Evolutionary conservation across 331 rosid species (phyloP).

Genomic region (Quercus tomentella): DNA sequence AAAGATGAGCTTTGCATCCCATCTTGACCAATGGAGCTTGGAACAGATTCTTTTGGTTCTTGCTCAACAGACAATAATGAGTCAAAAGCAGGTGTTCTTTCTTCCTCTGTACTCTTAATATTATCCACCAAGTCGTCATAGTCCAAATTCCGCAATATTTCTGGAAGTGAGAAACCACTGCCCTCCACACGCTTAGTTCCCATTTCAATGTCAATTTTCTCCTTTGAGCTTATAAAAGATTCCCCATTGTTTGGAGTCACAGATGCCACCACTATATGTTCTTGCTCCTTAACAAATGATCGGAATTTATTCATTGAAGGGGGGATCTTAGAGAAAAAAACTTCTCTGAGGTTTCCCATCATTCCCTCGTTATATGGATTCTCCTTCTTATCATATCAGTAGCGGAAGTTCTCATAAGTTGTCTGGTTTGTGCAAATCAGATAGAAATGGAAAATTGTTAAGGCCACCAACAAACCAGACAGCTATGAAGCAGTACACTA

Average conservation of each 20-base stretch:
- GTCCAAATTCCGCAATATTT: slow-evolving; percentile 52
- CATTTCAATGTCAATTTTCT: slow-evolving; percentile 80
- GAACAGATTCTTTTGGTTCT: slow-evolving; percentile 37
- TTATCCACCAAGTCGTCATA: slow-evolving; percentile 43
- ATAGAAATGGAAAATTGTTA: slow-evolving; percentile 79
- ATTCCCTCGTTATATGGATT: slow-evolving; percentile 73
- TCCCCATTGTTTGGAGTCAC: slow-evolving; percentile 39
- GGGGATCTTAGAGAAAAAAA: slow-evolving; percentile 54
- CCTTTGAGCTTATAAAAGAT: slow-evolving; percentile 46
- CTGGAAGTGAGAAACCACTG: slow-evolving; percentile 47
- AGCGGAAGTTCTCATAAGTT: slow-evolving; percentile 90
- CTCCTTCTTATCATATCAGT: slow-evolving; percentile 74
- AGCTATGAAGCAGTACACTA: slow-evolving; percentile 68
- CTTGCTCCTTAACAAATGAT: slow-evolving; percentile 50
- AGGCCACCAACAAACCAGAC: slow-evolving; percentile 99
- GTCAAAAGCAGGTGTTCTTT: slow-evolving; percentile 39
- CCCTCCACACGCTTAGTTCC: slow-evolving; percentile 54
- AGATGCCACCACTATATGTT: slow-evolving; percentile 26
- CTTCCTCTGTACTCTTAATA: slow-evolving; percentile 42
- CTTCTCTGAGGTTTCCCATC: slow-evolving; percentile 43
- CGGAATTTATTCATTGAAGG: slow-evolving; percentile 54
- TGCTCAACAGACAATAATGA: slow-evolving; percentile 42
- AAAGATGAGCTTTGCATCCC: slow-evolving; percentile 12
- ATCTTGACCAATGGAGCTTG: slow-evolving; percentile 31
- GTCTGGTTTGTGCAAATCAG: slow-evolving; percentile 92